Base-by-base conservation (phyloP, 371 early-diverging fungal genomes). In the Mucor ambiguus region DNA sequence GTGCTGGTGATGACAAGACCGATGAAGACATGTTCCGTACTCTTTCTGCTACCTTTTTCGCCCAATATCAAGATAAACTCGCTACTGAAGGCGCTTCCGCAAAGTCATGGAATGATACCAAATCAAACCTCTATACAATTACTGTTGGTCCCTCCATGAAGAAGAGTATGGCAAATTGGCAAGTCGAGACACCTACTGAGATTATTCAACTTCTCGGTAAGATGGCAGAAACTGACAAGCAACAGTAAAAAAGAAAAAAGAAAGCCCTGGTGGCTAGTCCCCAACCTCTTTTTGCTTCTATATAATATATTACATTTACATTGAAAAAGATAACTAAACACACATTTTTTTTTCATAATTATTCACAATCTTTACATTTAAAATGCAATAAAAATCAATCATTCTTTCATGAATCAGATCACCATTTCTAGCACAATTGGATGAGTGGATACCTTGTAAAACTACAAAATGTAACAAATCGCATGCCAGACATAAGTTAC, bases 1-100 rank as follows among this genome's bases (percentile, higher is more conserved):
- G 96, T 75, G 96, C 92, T 29, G 97, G 98, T n/a, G 97, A 97
- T 74, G 97, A 96, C 77, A 88, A 91, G 77, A 97, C 98, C 7
- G 97, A 97, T 70, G 96, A 96, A 71, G 97, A 97, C 69, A 96
- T 97, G 96, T 92, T 92, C 77, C 78, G 88, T n/a, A 85, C 87
- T 3, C 60, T 91, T 28, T 63, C 86, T 32, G 59, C 73, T 4
- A 52, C 52, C 28, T 52, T 14, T 14, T 52, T 52, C 14, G 65
- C 68, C 55, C 68, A 64, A 18, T 68, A 68, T 41, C 62, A 62
- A 14, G 48, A 68, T 26, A 70, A 58, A 29, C 66, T 52, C 12
- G 52, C 28, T 26, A 26, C 52, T 52, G 52, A 65, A 58, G 28
- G 26, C 1, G 22, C 49, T 1, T 57, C 66, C 26, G 37, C 61